These are phyloP conservation scores for Plasmopara muralis DNA, from an alignment of 352 stramenopile species.

Conservation along the genomic window DNA sequence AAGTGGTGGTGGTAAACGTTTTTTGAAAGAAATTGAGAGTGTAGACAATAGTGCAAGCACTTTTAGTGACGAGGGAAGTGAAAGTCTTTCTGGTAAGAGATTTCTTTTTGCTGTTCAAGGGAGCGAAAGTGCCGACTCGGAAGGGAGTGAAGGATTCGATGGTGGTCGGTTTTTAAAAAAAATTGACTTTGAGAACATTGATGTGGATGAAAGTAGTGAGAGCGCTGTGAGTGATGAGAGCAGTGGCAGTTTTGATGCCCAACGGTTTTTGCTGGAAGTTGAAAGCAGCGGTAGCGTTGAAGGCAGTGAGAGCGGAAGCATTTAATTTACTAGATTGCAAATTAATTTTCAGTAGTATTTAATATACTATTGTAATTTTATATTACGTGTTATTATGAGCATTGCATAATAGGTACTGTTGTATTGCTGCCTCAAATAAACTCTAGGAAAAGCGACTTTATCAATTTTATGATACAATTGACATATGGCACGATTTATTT, in stretches of 20 bases:
- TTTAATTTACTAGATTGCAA: too few species aligned
- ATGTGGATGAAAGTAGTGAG: conserved; percentile 2
- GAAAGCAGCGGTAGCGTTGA: conserved; percentile 2
- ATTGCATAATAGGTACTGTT: too few species aligned
- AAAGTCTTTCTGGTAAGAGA: not conserved
- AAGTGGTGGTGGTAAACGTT: conserved; percentile 8
- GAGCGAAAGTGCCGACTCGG: not conserved
- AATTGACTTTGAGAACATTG: not conserved
- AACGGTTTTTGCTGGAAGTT: conserved; percentile 3
- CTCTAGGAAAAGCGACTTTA: too few species aligned
- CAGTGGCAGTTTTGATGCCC: conserved; percentile 1
- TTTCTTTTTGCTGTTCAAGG: too few species aligned
- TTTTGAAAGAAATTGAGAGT: conserved; percentile 6
- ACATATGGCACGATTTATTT: too few species aligned
- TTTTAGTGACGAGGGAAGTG: too few species aligned
- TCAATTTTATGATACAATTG: too few species aligned
- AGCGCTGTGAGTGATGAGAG: conserved; percentile 1
- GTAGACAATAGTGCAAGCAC: conserved; percentile 2
- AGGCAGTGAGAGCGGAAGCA: not conserved
- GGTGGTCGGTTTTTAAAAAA: conserved; percentile 1
- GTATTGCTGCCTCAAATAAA: too few species aligned
- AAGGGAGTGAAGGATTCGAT: conserved; percentile 2
- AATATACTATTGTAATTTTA: too few species aligned
- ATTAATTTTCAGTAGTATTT: too few species aligned
- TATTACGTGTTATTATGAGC: too few species aligned